A percentile compares a stretch with the other conserved stretches of the same genome.
phyloP scores from a whole-genome alignment of 495 filamentous ascomycete genomes.

The Chaetomium tenue region DNA sequence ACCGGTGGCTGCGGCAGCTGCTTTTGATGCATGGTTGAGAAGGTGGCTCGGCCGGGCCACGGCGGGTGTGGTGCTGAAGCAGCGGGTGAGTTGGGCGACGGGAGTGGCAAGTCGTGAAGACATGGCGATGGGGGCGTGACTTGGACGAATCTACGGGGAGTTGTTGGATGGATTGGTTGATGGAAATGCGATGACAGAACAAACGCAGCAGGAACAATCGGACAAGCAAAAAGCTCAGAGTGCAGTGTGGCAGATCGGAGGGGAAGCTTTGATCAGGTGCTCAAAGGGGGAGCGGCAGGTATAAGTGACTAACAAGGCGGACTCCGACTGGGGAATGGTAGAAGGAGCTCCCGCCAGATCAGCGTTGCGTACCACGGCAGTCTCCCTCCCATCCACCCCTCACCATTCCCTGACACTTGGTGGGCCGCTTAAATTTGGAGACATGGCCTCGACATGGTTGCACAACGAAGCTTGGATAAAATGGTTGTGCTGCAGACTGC shows the following conservation, averaged over 20 bases:
- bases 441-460: conserved; percentile 6
- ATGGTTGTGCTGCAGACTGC: background rate
- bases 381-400: background rate
- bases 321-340: conserved; percentile 18
- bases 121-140: conserved; percentile 25
- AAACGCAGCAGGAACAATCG: background rate
- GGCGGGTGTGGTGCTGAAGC: conserved; percentile 43
- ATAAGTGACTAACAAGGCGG: conserved; percentile 28
- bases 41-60: conserved; percentile 38
- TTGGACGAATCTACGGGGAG: background rate
- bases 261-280: background rate
- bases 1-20: conserved; percentile 24
- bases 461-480: conserved; percentile 9
- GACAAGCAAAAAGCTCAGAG: background rate
- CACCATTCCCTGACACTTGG: conserved; percentile 11
- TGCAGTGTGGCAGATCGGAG: conserved; percentile 11
- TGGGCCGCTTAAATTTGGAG: conserved; percentile 23
- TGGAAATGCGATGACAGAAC: background rate
- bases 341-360: conserved; percentile 17
- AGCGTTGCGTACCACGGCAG: conserved; percentile 3
- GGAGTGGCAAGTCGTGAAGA: conserved; percentile 44
- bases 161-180: conserved; percentile 10
- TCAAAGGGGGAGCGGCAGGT: conserved; percentile 21
- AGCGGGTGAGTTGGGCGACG: conserved; percentile 46
- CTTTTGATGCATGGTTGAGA: conserved; percentile 38